Evolutionary conservation across 75 land plant genomes (phyloP), one percentile per base, ranked within the genome.

Genomic region (Ceratopteris richardii): DNA sequence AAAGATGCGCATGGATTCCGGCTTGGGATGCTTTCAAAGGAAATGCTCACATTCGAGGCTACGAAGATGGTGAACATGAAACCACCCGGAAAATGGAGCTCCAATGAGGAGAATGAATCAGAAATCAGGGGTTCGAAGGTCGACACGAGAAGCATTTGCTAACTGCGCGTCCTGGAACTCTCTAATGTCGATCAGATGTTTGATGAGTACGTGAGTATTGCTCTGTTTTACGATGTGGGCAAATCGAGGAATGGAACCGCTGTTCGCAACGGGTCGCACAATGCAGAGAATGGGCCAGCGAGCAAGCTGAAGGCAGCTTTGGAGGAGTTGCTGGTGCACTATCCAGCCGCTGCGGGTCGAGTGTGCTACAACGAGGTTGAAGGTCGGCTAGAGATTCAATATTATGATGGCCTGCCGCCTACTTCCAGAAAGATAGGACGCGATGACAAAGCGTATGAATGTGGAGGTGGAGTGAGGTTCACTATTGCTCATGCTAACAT

Each of bases 161-260:
- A n/a, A n/a, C n/a, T n/a, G n/a, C n/a, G n/a, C n/a, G n/a, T 40
- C 42, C 42, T 40, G 14, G 42, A 46, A 20, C 48, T 46, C 48
- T 46, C 48, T 17, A 46, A 46, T 46, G 12, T 46, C 14, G 48
- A 46, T 46, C 4, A 5, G 48, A 5, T 46, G 14, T 46, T 46
- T 20, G 48, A 46, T 14, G 5, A 46, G 14, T 46, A 46, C 48
- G 3, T 5, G 14, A 7, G 14, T 3, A 17, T 46, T 2, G 21
- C 14, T 46, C 48, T 46, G 14, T 46, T 46, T 17, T 46, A 46
- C 14, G 48, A 46, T 17, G 48, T 17, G 21, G n/a, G n/a, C n/a
- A n/a, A n/a, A n/a, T n/a, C n/a, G n/a, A n/a, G n/a, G n/a, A n/a
- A n/a, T n/a, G n/a, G n/a, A n/a, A n/a, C n/a, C n/a, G n/a, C n/a